These are phyloP conservation scores for Rhodosporidiobolus sp. DNA, from an alignment of 768 basidiomycete species.

Conservation along the genomic window DNA sequence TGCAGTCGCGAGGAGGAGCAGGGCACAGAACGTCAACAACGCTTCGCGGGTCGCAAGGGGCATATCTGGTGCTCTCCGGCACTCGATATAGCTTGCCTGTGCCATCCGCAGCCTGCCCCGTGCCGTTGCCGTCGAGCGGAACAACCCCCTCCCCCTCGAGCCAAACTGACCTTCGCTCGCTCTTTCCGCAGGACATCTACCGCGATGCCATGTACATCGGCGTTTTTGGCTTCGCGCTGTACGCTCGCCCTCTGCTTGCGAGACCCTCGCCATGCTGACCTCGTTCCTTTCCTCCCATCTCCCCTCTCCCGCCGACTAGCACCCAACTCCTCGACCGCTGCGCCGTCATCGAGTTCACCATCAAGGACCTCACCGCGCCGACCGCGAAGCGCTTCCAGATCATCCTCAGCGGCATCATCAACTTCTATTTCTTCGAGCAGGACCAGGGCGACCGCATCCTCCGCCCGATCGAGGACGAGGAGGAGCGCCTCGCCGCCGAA, in stretches of 20 bases:
- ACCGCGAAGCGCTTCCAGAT: slow-evolving; percentile 27
- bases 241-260: neutral
- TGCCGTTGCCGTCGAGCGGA: neutral
- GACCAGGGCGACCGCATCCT: slow-evolving; percentile 35
- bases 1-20: neutral
- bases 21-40: neutral
- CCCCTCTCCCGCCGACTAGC: neutral
- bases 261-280: neutral
- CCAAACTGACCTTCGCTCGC: neutral
- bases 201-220: slow-evolving; percentile 42
- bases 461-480: slow-evolving; percentile 31
- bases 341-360: slow-evolving; percentile 40
- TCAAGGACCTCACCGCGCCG: slow-evolving; percentile 41
- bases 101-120: neutral
- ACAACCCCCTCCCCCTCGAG: neutral
- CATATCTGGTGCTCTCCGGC: too few species aligned
- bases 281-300: neutral
- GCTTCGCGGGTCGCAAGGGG: neutral
- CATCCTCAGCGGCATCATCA: slow-evolving; percentile 41
- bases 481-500: slow-evolving; percentile 1
- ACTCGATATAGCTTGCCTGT: neutral
- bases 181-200: slow-evolving; percentile 30
- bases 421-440: slow-evolving; percentile 43
- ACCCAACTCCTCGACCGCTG: slow-evolving; percentile 39
- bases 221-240: slow-evolving; percentile 39